A percentile compares a stretch with the other conserved stretches of the same genome.
phyloP scores from a whole-genome alignment of 257 asterid genomes.

The Eucommia ulmoides region DNA sequence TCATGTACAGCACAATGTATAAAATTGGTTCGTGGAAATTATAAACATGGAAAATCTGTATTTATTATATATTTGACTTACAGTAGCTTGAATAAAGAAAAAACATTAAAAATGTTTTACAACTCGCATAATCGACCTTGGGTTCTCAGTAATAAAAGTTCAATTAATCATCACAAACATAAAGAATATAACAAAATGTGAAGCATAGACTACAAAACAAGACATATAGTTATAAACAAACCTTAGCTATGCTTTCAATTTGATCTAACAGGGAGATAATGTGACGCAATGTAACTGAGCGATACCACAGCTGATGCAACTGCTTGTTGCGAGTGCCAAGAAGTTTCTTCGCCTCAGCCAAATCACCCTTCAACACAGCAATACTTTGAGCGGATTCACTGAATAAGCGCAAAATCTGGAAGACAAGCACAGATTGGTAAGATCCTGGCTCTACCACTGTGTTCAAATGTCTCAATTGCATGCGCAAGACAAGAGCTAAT shows the following conservation, averaged over 20 bases:
- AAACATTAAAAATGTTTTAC: no score
- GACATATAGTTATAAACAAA: no score
- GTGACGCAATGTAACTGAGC: slow-evolving; percentile 96
- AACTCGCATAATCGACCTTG: no score
- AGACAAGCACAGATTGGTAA: slow-evolving; percentile 8
- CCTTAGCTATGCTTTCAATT: slow-evolving; percentile 98
- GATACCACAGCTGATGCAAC: slow-evolving; percentile 95
- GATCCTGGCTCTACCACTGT: no score
- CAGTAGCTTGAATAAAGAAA: neutral
- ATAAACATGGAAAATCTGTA: neutral
- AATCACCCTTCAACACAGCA: slow-evolving; percentile 68
- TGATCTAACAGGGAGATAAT: slow-evolving; percentile 89
- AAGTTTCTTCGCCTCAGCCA: slow-evolving; percentile 75
- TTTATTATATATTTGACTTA: neutral
- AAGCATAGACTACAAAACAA: no score
- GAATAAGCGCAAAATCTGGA: slow-evolving; percentile 90
- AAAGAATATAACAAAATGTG: no score
- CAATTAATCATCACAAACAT: no score
- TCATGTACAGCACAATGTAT: no score
- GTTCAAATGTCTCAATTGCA: no score
- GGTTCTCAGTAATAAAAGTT: no score
- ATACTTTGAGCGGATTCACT: slow-evolving; percentile 93
- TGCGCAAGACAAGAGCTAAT: slow-evolving; percentile 6
- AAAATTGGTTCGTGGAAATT: neutral
- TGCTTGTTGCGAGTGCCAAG: slow-evolving; percentile 93